These are phyloP conservation scores for Closterium sp. DNA, from an alignment of 139 green algal genomes.

Conservation along the genomic window DNA sequence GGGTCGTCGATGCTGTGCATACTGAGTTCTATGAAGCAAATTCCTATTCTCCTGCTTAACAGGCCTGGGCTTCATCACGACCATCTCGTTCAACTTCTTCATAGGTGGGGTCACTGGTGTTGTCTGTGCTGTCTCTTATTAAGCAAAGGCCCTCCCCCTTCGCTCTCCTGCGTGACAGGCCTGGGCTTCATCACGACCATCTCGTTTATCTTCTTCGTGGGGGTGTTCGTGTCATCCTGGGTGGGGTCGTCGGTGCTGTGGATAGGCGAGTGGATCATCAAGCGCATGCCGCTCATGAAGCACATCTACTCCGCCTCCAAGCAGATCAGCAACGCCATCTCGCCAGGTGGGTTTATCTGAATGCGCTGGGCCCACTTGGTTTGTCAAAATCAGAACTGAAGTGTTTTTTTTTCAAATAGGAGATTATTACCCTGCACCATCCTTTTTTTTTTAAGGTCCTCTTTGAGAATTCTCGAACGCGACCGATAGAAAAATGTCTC, in stretches of 20 bases:
- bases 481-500: too few species aligned
- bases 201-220: conserved; percentile 77
- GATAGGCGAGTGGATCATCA: conserved; percentile 90
- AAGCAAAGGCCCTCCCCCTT: too few species aligned
- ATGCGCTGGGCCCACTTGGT: too few species aligned
- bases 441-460: too few species aligned
- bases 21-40: too few species aligned
- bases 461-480: too few species aligned
- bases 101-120: too few species aligned
- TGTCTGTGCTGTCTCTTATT: too few species aligned
- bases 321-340: conserved; percentile 65
- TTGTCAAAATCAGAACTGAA: too few species aligned
- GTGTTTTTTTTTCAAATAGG: too few species aligned
- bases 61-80: too few species aligned
- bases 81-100: conserved; percentile 44
- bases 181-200: conserved; percentile 86
- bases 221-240: conserved; percentile 76
- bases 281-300: conserved; percentile 84
- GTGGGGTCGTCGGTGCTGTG: conserved; percentile 72
- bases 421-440: too few species aligned
- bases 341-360: conserved; percentile 24
- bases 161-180: conserved; percentile 43
- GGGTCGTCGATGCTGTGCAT: conserved; percentile 49
- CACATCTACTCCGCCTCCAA: conserved; percentile 95
- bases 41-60: conserved; percentile 45